phyloP scores from a whole-genome alignment of 148 eudicot genomes.

The Diospyros kaki region DNA sequence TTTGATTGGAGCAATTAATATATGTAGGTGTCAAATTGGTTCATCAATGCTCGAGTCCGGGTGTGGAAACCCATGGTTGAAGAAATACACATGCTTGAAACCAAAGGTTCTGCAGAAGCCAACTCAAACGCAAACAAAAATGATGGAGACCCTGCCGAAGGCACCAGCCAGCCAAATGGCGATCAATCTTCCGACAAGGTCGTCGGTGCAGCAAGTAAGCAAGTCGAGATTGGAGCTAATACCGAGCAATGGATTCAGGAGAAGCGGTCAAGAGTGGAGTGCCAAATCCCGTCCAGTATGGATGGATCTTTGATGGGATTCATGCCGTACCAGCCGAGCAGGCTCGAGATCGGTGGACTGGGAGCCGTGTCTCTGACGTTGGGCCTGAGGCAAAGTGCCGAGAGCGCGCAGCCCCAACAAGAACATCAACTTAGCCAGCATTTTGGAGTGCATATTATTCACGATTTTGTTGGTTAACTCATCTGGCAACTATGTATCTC shows the following conservation, averaged over 20 bases:
- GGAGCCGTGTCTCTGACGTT: conserved; percentile 60
- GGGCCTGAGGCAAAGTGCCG: conserved; percentile 66
- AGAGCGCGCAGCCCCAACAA: conserved; percentile 32
- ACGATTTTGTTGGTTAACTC: conserved; percentile 43
- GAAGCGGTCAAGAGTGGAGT: conserved; percentile 41
- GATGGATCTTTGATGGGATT: conserved; percentile 43
- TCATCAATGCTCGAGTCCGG: conserved; percentile 62
- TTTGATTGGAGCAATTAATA: background rate
- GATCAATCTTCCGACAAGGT: conserved; percentile 14
- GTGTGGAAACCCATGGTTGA: conserved; percentile 84
- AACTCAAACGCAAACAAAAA: conserved; percentile 8
- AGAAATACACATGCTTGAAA: conserved; percentile 66
- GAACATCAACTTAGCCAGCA: conserved; percentile 38
- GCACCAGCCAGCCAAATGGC: conserved; percentile 13
- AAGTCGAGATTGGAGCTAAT: conserved; percentile 20
- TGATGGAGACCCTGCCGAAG: conserved; percentile 12
- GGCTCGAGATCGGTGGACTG: conserved; percentile 42
- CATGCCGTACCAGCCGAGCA: conserved; percentile 37
- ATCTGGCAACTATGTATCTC: too few species aligned
- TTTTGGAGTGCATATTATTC: conserved; percentile 51
- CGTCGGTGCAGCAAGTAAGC: conserved; percentile 5
- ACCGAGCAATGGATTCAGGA: conserved; percentile 32
- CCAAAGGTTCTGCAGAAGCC: conserved; percentile 39
- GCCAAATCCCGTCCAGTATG: conserved; percentile 24
- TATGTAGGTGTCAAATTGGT: conserved; percentile 49